Base-by-base conservation (phyloP, 2,329 filamentous ascomycete genomes). In the Metarhizium robertsii region DNA sequence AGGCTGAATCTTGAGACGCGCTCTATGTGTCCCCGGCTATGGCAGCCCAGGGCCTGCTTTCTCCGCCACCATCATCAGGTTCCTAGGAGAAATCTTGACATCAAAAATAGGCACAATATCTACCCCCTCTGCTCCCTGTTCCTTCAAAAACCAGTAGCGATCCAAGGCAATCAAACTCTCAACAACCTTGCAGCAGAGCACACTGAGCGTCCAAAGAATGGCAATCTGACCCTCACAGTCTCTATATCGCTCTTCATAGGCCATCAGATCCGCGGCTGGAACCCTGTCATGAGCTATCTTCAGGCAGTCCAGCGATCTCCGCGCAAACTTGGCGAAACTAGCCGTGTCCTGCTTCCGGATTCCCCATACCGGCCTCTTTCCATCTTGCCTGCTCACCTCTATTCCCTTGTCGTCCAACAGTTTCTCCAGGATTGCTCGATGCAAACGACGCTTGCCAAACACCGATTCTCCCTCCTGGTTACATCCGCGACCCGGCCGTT, bases 91-190 rank as follows among this genome's bases (percentile, higher is more conserved):
- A 20, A 67, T 53, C 14, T 54, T 59, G 42, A 56, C 59, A 20
- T 67, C 63, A 34, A 68, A 68, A n/a, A 64, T 58, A 2, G 62
- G 59, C 18, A 68, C 34, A 36, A 69, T 51, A 13, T 68, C 66
- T 0, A 65, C 62, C 2, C 57, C 38, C 0, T 45, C 20, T 4
- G 57, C 61, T 1, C 53, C 61, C 18, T 62, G 55, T 55, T 68
- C 67, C 0, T 50, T n/a, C 2, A 69, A 63, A 52, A 64, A 68
- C 59, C 59, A 63, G 43, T 66, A 68, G 2, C 67, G 66, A 20
- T 69, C 67, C n/a, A 68, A 50, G 0, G 63, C 65, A 53, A 69
- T 62, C 0, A 65, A 56, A 11, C 67, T 69, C 57, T 69, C 67
- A 2, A 69, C 62, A 1, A 67, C 53, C 53, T 69, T 69, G 52